Conservation (phyloP, 192 early-diverging fungal species). For the Linnemannia zychae region DNA sequence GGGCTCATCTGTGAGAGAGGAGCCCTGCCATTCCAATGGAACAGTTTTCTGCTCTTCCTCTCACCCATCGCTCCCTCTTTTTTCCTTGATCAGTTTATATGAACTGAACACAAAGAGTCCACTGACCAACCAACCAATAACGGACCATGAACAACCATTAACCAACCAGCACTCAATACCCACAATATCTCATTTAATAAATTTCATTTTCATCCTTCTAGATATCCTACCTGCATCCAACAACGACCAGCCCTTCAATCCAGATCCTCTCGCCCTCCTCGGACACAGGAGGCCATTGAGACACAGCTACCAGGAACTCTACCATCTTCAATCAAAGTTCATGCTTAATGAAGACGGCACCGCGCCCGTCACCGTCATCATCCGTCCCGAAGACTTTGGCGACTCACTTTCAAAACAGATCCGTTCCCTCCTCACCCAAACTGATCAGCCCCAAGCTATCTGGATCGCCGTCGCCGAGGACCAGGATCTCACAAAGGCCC, state of each 20-base stretch:
- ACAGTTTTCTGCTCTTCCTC: not conserved
- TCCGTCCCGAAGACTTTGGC: slow-evolving; percentile 42
- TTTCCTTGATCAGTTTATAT: not conserved
- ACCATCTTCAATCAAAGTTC: slow-evolving; percentile 47
- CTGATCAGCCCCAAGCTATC: slow-evolving; percentile 51
- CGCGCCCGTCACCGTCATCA: slow-evolving; percentile 58
- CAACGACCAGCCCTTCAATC: slow-evolving; percentile 42
- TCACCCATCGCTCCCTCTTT: not conserved
- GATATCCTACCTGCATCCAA: slow-evolving; percentile 25
- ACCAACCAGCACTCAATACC: not conserved
- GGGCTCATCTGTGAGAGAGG: not conserved
- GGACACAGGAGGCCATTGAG: slow-evolving; percentile 52
- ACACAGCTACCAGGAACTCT: slow-evolving; percentile 54
- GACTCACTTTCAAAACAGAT: slow-evolving; percentile 51
- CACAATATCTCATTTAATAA: not conserved
- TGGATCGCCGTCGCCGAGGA: slow-evolving; percentile 56
- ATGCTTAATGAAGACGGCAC: slow-evolving; percentile 47
- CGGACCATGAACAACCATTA: too few relatives aligned
- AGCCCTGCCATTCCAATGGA: not conserved
- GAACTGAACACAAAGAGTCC: not conserved
- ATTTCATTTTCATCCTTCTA: not conserved
- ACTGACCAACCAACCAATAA: not conserved
- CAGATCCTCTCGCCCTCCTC: slow-evolving; percentile 52
- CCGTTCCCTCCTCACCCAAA: slow-evolving; percentile 51
- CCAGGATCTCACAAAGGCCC: slow-evolving; percentile 36